A percentile compares a stretch with the other conserved stretches of the same genome.
Conservation (phyloP, 2,329 filamentous ascomycete species). For the Penicillium crustosum region DNA sequence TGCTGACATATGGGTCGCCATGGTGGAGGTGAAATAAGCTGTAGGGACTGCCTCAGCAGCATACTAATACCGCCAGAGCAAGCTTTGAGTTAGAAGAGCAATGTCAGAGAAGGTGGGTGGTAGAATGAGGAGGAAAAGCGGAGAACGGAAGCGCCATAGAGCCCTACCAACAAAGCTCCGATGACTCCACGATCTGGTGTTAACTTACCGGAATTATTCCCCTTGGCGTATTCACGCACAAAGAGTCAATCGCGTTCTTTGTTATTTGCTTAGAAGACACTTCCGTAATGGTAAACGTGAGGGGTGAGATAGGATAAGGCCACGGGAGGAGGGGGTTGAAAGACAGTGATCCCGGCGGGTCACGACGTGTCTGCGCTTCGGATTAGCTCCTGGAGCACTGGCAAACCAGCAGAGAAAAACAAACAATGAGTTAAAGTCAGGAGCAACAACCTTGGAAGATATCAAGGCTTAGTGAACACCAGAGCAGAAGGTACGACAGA, state of each 20-base stretch:
- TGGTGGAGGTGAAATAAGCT: constrained; percentile 26
- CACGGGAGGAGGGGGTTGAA: constrained; percentile 25
- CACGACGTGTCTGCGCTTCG: constrained; percentile 20
- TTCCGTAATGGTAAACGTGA: constrained; percentile 12
- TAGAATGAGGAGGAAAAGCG: constrained; percentile 17
- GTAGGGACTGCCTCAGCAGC: constrained; percentile 25
- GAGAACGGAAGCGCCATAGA: constrained; percentile 27
- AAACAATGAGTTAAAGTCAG: constrained; percentile 8
- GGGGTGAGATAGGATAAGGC: constrained; percentile 20
- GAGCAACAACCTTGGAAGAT: constrained; percentile 5
- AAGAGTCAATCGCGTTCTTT: constrained; percentile 15
- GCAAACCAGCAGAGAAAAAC: constrained; percentile 11
- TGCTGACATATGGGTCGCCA: constrained; percentile 30
- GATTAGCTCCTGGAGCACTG: constrained; percentile 12
- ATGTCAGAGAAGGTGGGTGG: constrained; percentile 10
- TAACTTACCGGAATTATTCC: constrained; percentile 20
- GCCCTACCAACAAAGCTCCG: constrained; percentile 29
- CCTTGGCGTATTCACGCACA: constrained; percentile 13
- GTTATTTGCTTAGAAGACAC: constrained; percentile 7
- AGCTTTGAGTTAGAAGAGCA: constrained; percentile 2
- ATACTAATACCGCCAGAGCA: constrained; percentile 12
- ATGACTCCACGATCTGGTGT: constrained; percentile 20
- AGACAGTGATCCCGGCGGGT: constrained; percentile 26
- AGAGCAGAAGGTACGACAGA: constrained; percentile 14
- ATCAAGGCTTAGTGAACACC: constrained; percentile 17